Conservation (phyloP, 2,329 filamentous ascomycete species). For the Fusarium caatingaense region DNA sequence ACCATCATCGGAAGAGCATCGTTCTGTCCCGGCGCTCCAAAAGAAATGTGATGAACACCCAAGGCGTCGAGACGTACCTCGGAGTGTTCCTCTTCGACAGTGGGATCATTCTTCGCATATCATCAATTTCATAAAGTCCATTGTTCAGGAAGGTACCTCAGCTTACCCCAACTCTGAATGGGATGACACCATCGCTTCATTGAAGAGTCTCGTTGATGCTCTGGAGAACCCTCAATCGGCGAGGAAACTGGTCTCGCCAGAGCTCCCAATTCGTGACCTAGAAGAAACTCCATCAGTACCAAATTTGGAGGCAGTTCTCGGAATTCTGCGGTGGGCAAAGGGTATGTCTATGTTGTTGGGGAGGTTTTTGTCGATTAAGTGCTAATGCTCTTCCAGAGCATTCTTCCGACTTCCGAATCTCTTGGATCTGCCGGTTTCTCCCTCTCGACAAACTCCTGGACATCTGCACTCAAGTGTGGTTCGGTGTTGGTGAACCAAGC, state of each 20-base stretch:
- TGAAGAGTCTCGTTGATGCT: slow-evolving; percentile 10
- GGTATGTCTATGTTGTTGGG: slow-evolving; percentile 36
- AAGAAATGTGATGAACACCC: fast-evolving
- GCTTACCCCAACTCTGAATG: not conserved
- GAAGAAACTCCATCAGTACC: slow-evolving; percentile 41
- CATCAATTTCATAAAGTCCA: slow-evolving; percentile 49
- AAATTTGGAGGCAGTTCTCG: slow-evolving; percentile 44
- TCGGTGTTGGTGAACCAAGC: slow-evolving; percentile 49
- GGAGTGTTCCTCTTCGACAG: not conserved
- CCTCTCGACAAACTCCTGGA: slow-evolving; percentile 48
- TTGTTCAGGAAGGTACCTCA: slow-evolving; percentile 3
- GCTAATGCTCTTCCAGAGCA: slow-evolving; percentile 39
- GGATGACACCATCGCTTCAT: slow-evolving; percentile 10
- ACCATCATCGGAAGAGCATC: not conserved
- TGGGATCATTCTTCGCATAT: slow-evolving; percentile 52
- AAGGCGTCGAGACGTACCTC: fast-evolving
- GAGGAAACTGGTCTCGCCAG: not conserved
- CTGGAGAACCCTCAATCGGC: not conserved
- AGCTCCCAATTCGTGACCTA: not conserved
- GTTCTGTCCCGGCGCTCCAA: too few species aligned
- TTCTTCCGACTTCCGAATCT: slow-evolving; percentile 40
- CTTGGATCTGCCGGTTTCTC: slow-evolving; percentile 50
- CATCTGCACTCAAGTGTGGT: slow-evolving; percentile 52
- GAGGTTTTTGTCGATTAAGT: fast-evolving
- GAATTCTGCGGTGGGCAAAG: slow-evolving; percentile 49